These are phyloP conservation scores for Eucalyptus melliodora DNA, from an alignment of 345 rosid genomes.

Conservation along the genomic window DNA sequence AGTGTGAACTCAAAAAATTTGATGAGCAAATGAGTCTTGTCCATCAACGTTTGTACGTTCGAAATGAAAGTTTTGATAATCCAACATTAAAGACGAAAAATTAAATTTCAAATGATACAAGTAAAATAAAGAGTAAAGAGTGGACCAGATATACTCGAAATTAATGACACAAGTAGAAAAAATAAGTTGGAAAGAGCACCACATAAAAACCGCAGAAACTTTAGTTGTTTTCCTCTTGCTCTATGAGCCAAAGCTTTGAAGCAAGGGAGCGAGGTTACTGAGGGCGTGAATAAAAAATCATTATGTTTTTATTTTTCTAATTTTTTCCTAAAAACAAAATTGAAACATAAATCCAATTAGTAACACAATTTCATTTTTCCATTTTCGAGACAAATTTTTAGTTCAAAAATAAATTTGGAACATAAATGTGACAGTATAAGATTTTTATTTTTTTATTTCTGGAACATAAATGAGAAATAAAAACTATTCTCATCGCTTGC, in stretches of 20 bases:
- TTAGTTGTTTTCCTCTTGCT: background rate
- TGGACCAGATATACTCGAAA: background rate
- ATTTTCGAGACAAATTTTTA: too few species aligned
- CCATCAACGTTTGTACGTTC: background rate
- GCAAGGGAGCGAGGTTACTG: rapidly evolving
- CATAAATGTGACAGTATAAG: too few species aligned
- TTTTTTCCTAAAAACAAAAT: too few species aligned
- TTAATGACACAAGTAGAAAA: background rate
- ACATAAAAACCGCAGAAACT: background rate
- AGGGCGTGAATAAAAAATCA: too few species aligned
- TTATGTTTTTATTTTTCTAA: too few species aligned
- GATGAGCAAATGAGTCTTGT: background rate
- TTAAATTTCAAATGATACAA: background rate
- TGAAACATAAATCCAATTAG: too few species aligned
- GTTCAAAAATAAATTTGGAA: too few species aligned
- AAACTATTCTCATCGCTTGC: rapidly evolving
- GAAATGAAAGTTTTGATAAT: background rate
- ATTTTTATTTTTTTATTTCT: too few species aligned
- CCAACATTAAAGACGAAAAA: background rate
- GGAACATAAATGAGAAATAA: too few species aligned
- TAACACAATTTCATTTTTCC: too few species aligned
- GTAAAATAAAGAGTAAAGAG: background rate
- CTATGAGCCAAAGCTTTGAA: background rate
- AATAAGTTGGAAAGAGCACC: background rate
- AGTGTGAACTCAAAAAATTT: background rate